Evolutionary conservation across 2,329 filamentous ascomycete species (phyloP).

Genomic region (Allantophomopsis cytisporea): DNA sequence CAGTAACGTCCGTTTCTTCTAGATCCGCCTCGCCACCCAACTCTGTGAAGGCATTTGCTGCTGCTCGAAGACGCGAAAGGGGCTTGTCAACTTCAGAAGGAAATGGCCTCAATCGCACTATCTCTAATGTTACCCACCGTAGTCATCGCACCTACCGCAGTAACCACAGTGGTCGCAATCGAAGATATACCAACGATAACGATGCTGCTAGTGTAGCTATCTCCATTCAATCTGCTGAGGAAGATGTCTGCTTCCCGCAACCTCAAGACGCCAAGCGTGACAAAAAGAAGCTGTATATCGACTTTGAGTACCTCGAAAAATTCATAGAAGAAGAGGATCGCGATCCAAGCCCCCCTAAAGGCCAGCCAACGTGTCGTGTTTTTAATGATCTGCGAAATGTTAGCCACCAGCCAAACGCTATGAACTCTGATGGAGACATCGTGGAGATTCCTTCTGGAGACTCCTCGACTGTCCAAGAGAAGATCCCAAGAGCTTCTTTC

Average conservation of each 20-base stretch:
- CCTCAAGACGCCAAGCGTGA: slow-evolving; percentile 55
- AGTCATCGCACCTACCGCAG: slow-evolving; percentile 39
- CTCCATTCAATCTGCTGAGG: slow-evolving; percentile 61
- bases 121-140: slow-evolving; percentile 54
- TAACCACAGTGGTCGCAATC: slow-evolving; percentile 36
- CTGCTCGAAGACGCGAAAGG: slow-evolving; percentile 70
- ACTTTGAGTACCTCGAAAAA: slow-evolving; percentile 88
- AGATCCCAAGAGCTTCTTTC: slow-evolving; percentile 17
- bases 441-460: slow-evolving; percentile 33
- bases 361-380: slow-evolving; percentile 15
- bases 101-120: slow-evolving; percentile 52
- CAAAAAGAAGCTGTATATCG: slow-evolving; percentile 69
- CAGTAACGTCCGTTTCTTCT: slow-evolving; percentile 41
- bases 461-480: slow-evolving; percentile 32
- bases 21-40: slow-evolving; percentile 81
- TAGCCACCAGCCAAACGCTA: slow-evolving; percentile 3
- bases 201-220: slow-evolving; percentile 47
- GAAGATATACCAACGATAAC: slow-evolving; percentile 44
- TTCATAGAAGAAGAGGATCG: slow-evolving; percentile 60
- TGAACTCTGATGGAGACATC: slow-evolving; percentile 41
- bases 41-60: slow-evolving; percentile 92
- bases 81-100: slow-evolving; percentile 43
- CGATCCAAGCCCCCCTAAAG: slow-evolving; percentile 19
- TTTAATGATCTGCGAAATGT: slow-evolving; percentile 17
- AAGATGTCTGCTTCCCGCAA: slow-evolving; percentile 79